Evolutionary conservation across 2,329 filamentous ascomycete species (phyloP).

Genomic region (Colletotrichum navitas): DNA sequence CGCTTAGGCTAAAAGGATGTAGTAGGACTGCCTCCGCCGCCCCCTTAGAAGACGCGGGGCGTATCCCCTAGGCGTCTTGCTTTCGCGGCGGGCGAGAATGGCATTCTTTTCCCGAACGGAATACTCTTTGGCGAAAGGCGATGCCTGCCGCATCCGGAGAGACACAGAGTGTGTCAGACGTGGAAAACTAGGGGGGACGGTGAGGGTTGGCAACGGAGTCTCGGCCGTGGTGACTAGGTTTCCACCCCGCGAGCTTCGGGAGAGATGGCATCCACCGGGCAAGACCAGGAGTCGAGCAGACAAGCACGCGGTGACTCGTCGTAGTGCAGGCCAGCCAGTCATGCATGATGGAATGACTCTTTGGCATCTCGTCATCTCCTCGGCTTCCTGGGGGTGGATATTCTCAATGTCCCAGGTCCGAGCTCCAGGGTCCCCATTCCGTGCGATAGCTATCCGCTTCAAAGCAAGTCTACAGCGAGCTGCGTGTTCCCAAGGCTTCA

Average conservation of each 20-base stretch:
- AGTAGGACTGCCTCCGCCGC: not conserved
- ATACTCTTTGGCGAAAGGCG: not conserved
- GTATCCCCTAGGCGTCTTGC: not conserved
- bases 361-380: not conserved
- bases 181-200: not conserved
- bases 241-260: not conserved
- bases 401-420: not conserved
- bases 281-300: not conserved
- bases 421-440: not conserved
- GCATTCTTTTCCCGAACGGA: not conserved
- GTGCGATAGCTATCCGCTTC: not conserved
- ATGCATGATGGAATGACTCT: not conserved
- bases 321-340: not conserved
- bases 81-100: not conserved
- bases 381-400: not conserved
- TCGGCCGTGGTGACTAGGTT: not conserved
- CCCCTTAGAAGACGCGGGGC: not conserved
- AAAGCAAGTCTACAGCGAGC: not conserved
- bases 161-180: not conserved
- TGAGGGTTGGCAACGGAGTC: not conserved
- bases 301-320: not conserved
- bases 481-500: not conserved
- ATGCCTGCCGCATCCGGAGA: conserved; percentile 1
- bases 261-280: not conserved
- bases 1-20: not conserved